Evolutionary conservation across 2,329 filamentous ascomycete genomes (phyloP).

Genomic region (Samsoniella hepiali): DNA sequence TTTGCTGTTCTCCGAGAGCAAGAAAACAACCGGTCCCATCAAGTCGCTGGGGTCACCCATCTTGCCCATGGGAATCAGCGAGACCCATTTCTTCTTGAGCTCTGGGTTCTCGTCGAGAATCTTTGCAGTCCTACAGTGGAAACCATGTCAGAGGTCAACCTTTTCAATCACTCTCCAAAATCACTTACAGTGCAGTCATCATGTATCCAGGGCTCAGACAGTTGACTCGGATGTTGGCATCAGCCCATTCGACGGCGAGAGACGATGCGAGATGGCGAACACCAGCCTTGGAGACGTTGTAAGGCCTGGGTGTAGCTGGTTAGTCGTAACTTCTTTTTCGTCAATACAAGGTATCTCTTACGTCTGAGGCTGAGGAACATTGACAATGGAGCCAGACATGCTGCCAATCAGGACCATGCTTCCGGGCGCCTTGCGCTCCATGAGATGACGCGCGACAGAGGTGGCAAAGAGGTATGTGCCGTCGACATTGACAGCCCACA

Average conservation of each 20-base stretch:
- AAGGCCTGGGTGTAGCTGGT: conserved; percentile 52
- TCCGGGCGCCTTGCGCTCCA: conserved; percentile 73
- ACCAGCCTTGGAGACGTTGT: conserved; percentile 90
- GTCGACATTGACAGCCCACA: conserved; percentile 91
- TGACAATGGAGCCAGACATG: conserved; percentile 93
- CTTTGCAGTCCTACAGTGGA: conserved; percentile 69
- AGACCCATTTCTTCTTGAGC: conserved; percentile 85
- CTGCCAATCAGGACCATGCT: conserved; percentile 94
- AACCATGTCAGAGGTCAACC: background rate
- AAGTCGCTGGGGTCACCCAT: conserved; percentile 91
- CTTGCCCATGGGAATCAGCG: conserved; percentile 85
- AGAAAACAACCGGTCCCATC: conserved; percentile 87
- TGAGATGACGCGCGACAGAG: conserved; percentile 80
- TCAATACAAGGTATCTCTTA: conserved; percentile 32
- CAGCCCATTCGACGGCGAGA: conserved; percentile 91
- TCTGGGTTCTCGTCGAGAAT: conserved; percentile 92
- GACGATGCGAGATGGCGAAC: conserved; percentile 84
- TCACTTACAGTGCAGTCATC: conserved; percentile 80
- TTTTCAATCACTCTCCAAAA: background rate
- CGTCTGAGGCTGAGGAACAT: conserved; percentile 90
- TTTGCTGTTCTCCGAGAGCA: conserved; percentile 72
- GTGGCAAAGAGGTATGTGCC: conserved; percentile 89
- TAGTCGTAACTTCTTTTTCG: conserved; percentile 10
- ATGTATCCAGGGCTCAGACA: conserved; percentile 96
- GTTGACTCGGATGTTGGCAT: conserved; percentile 85